Evolutionary conservation across 495 filamentous ascomycete species (phyloP).

Genomic region (Hyaloscypha finlandica): DNA sequence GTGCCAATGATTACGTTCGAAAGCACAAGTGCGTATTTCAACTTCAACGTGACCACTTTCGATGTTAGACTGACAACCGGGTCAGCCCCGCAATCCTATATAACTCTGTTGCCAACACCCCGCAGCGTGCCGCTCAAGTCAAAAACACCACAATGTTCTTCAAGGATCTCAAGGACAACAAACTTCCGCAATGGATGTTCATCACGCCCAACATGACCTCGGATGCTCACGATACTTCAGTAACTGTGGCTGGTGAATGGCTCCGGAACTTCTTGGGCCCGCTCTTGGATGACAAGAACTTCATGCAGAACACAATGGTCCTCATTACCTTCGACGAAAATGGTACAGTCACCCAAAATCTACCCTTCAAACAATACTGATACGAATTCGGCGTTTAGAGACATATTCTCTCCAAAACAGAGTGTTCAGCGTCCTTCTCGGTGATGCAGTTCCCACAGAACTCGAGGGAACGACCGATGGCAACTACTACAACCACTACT

Average conservation of each 20-base stretch:
- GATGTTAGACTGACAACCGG: conserved; percentile 29
- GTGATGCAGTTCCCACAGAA: conserved; percentile 60
- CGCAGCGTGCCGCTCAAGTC: conserved; percentile 57
- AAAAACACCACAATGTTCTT: conserved; percentile 69
- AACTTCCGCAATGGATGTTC: conserved; percentile 72
- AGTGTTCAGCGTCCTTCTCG: conserved; percentile 63
- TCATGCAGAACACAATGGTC: conserved; percentile 69
- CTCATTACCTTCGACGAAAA: conserved; percentile 70
- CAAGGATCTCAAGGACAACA: conserved; percentile 55
- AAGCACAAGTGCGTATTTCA: conserved; percentile 56
- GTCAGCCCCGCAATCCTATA: conserved; percentile 54
- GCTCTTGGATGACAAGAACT: conserved; percentile 62
- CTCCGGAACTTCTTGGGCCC: conserved; percentile 59
- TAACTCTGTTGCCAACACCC: conserved; percentile 56
- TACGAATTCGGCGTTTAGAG: neutral
- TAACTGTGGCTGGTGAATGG: conserved; percentile 62
- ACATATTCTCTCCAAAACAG: conserved; percentile 58
- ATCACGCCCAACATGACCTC: conserved; percentile 75
- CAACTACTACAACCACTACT: conserved; percentile 75
- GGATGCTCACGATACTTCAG: conserved; percentile 67
- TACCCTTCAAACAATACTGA: neutral
- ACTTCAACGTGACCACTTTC: neutral
- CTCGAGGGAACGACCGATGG: conserved; percentile 62
- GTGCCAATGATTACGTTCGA: conserved; percentile 68
- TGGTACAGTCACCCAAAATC: conserved; percentile 25